Conservation (phyloP, 2,329 filamentous ascomycete species). For the Verruconis gallopava region DNA sequence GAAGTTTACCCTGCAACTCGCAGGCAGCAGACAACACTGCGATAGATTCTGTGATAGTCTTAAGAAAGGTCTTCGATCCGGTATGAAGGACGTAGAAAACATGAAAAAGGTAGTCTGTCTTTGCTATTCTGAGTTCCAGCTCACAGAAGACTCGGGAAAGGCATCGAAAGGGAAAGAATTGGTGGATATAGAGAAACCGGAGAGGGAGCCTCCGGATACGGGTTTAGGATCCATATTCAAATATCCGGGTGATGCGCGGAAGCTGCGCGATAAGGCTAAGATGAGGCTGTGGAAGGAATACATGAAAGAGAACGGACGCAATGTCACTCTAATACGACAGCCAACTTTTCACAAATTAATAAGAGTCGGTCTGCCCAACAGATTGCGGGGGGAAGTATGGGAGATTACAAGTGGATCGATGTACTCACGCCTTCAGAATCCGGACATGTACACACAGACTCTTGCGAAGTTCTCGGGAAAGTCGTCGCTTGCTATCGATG, state of each 20-base stretch:
- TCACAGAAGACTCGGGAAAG: conserved; percentile 37
- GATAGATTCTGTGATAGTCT: conserved; percentile 94
- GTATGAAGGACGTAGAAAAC: conserved; percentile 76
- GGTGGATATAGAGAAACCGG: conserved; percentile 21
- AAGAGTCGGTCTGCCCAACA: conserved; percentile 84
- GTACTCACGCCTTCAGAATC: conserved; percentile 75
- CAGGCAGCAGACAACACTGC: conserved; percentile 75
- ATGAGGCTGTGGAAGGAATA: conserved; percentile 98
- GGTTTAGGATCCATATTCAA: conserved; percentile 85
- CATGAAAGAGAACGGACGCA: conserved; percentile 86
- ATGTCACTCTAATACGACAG: conserved; percentile 81
- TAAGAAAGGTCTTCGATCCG: conserved; percentile 77
- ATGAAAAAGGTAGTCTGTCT: conserved; percentile 67
- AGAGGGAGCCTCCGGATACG: conserved; percentile 63
- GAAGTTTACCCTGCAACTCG: conserved; percentile 81
- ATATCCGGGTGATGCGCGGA: conserved; percentile 89
- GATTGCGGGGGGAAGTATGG: conserved; percentile 89
- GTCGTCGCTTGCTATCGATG: conserved; percentile 90
- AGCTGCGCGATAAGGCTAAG: conserved; percentile 87
- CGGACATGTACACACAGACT: conserved; percentile 72
- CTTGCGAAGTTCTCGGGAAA: conserved; percentile 69
- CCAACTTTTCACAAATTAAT: conserved; percentile 98
- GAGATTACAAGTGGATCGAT: conserved; percentile 86
- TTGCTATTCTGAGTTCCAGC: conserved; percentile 61
- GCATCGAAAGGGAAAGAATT: conserved; percentile 33